phyloP scores from a whole-genome alignment of 208 protist genomes.

The Trypanosoma scelopori region DNA sequence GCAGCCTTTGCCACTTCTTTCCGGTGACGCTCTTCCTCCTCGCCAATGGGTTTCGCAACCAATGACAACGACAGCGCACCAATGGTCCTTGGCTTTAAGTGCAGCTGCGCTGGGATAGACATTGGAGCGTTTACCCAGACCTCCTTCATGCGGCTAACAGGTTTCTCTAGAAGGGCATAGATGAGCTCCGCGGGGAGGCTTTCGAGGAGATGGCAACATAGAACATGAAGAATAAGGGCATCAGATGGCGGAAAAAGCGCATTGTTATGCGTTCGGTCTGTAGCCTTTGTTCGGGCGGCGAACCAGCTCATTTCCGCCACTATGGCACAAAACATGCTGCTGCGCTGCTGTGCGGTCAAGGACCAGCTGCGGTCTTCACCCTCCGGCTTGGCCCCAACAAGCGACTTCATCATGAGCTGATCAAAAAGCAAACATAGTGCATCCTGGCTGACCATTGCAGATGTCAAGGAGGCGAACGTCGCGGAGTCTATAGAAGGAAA shows the following conservation, averaged over 20 bases:
- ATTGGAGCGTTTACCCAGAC: conserved; percentile 80
- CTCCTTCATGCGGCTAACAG: conserved; percentile 43
- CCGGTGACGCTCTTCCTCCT: conserved; percentile 11
- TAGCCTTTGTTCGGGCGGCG: conserved; percentile 67
- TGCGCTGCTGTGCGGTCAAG: conserved; percentile 10
- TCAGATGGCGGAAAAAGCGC: conserved; percentile 89
- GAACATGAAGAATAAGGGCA: conserved; percentile 83
- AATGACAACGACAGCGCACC: conserved; percentile 42
- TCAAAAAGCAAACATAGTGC: conserved; percentile 61
- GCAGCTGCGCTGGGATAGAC: conserved; percentile 77
- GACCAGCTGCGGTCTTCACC: conserved; percentile 15
- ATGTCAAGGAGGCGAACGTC: conserved; percentile 26
- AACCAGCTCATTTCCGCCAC: conserved; percentile 90
- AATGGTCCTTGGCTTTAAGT: conserved; percentile 57
- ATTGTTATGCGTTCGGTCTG: conserved; percentile 88
- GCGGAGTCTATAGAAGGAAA: conserved; percentile 51
- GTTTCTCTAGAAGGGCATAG: conserved; percentile 44
- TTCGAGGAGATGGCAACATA: conserved; percentile 76
- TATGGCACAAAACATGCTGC: conserved; percentile 72
- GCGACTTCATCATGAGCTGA: conserved; percentile 33
- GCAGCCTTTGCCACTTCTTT: conserved; percentile 13
- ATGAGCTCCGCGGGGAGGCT: conserved; percentile 79
- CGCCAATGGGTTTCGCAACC: conserved; percentile 15
- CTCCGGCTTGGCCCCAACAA: conserved; percentile 35
- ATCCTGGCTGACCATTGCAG: conserved; percentile 32